A percentile compares a stretch with the other conserved stretches of the same genome.
phyloP scores from a whole-genome alignment of 1,284 basidiomycete species.

The Caloboletus firmus region DNA sequence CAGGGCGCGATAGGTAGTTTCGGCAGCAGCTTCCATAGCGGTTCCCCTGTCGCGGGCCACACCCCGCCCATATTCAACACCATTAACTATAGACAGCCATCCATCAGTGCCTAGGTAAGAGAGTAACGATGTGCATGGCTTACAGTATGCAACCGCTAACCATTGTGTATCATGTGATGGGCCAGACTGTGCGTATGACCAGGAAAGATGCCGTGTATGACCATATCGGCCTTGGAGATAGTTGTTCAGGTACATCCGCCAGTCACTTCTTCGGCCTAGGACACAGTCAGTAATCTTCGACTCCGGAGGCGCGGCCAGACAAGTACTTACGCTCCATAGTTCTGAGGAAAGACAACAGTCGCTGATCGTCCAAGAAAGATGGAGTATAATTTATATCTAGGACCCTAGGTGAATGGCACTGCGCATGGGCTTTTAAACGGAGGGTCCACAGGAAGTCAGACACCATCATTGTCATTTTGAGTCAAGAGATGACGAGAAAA shows the following conservation, averaged over 20 bases:
- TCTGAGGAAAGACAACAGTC: background rate
- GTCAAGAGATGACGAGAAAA: conserved; percentile 28
- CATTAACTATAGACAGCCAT: conserved; percentile 21
- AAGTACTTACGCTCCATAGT: conserved; percentile 26
- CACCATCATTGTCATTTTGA: conserved; percentile 28
- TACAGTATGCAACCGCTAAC: conserved; percentile 31
- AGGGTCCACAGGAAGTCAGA: conserved; percentile 27
- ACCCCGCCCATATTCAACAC: conserved; percentile 33
- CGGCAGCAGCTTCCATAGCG: conserved; percentile 35
- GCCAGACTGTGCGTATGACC: conserved; percentile 25
- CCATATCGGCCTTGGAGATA: conserved; percentile 34
- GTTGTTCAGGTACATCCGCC: conserved; percentile 33
- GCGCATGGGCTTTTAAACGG: conserved; percentile 25
- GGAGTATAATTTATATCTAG: conserved; percentile 4
- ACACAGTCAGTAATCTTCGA: conserved; percentile 7
- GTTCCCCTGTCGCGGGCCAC: conserved; percentile 30
- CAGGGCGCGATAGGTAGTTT: conserved; percentile 27
- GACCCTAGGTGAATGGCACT: background rate
- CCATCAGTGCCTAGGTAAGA: conserved; percentile 3
- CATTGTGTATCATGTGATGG: conserved; percentile 30
- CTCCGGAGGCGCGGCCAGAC: background rate
- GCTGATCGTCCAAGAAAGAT: conserved; percentile 1
- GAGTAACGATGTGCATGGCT: conserved; percentile 2
- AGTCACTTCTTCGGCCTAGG: conserved; percentile 26
- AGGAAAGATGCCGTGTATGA: conserved; percentile 27